Base-by-base conservation (phyloP, 2,329 filamentous ascomycete genomes). In the Nannizziopsis arthrosporioides region DNA sequence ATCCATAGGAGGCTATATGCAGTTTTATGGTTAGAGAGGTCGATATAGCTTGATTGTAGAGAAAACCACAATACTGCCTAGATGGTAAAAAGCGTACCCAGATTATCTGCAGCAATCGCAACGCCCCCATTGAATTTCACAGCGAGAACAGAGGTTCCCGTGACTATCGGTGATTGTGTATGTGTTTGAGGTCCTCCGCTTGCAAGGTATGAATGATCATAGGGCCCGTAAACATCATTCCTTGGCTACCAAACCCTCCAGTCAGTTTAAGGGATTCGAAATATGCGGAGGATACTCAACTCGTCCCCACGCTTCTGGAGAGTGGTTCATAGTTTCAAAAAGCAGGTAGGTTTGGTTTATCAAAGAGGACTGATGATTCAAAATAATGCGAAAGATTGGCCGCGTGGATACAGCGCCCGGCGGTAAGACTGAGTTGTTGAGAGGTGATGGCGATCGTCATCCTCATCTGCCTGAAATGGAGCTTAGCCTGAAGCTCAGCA, bases 111-210 rank as follows among this genome's bases (percentile, higher is more conserved):
- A 45, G 90, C 92, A 66, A 98, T 90, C 61, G 94, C 89, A 55
- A 98, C 88, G 63, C 92, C 92, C 58, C 89, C 86, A 63, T 88
- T 90, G 77, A 88, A 98, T 75, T 96, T 96, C 66, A 95, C 77
- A 55, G 83, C 92, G 49, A 98, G 71, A 54, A 98, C 92, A 46
- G 92, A 96, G 43, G 92, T 96, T 63, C 92, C 92, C 45, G 92
- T 98, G 53, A 98, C 92, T 57, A 94, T 83, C 61, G 92, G 92
- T 30, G 81, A 81, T 70, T 94, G 88, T 48, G 92, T 95, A 69
- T 93, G 86, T 62, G 88, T 80, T 64, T 80, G 88, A 50, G 89
- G 86, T 47, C 73, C 76, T 18, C 71, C 61, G 44, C 69, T 73
- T 59, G 85, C 79, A 64, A 96, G 82, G 68, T 90, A 89, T 51